These are phyloP conservation scores for Lavandula angustifolia DNA, from an alignment of 257 asterid species.

Conservation along the genomic window DNA sequence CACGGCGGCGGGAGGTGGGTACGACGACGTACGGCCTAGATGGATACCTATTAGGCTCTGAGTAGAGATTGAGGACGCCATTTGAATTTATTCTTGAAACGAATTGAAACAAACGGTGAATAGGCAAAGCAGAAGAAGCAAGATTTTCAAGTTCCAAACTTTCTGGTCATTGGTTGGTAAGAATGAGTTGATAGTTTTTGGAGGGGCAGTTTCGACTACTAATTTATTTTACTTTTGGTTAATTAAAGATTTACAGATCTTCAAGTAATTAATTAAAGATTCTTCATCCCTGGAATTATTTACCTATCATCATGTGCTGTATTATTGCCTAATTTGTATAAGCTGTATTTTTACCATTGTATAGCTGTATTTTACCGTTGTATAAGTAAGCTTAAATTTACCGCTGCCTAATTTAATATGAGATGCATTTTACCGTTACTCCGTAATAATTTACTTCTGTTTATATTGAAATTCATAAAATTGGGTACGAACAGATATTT, in stretches of 20 bases:
- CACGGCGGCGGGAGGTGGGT: constrained; percentile 14
- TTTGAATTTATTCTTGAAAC: constrained; percentile 15
- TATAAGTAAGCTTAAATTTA: no score
- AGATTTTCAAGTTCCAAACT: not conserved
- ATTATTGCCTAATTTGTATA: not conserved
- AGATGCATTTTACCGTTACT: no score
- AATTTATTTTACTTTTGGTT: not conserved
- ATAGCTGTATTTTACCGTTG: no score
- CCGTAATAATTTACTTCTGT: no score
- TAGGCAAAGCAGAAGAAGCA: not conserved
- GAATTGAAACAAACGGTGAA: not conserved
- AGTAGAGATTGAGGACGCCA: constrained; percentile 43
- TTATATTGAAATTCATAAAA: no score
- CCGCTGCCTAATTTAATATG: no score
- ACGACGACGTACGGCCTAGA: constrained; percentile 25
- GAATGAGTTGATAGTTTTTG: not conserved
- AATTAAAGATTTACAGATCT: not conserved
- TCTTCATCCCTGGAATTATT: not conserved
- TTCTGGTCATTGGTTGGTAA: not conserved
- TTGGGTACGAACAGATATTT: no score
- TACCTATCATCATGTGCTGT: not conserved
- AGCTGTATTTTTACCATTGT: not conserved
- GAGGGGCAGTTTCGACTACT: constrained; percentile 24
- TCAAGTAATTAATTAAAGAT: constrained; percentile 3
- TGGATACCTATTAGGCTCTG: constrained; percentile 30